phyloP scores from a whole-genome alignment of 257 asterid species.

The Paulownia fortunei region DNA sequence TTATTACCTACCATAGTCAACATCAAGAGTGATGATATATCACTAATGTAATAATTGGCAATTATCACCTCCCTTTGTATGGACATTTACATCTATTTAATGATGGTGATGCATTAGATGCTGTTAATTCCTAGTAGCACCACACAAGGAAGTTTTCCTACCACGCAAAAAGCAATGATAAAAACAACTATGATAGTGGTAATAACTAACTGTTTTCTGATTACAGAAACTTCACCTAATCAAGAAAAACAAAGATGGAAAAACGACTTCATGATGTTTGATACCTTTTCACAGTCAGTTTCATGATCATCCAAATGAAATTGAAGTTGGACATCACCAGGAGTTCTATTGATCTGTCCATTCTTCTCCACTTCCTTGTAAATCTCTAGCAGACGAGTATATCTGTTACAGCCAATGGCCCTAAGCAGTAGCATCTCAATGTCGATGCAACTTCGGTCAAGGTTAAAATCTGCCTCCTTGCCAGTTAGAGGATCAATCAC shows the following conservation, averaged over 20 bases:
- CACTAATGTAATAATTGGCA: not conserved
- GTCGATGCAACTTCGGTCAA: conserved; percentile 81
- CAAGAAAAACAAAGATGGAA: conserved; percentile 18
- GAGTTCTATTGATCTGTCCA: conserved; percentile 70
- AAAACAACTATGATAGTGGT: not conserved
- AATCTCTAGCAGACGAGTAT: conserved; percentile 93
- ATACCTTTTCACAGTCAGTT: conserved; percentile 57
- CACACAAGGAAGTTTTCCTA: not conserved
- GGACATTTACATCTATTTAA: conserved; percentile 1
- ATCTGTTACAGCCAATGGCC: conserved; percentile 84
- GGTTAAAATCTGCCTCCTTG: conserved; percentile 83
- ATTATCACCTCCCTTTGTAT: not conserved
- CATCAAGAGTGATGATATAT: not conserved
- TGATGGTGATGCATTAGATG: not conserved
- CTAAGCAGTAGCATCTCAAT: conserved; percentile 87
- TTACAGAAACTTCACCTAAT: conserved; percentile 6
- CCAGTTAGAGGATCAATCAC: conserved; percentile 87
- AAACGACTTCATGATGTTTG: not conserved
- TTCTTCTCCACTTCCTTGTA: conserved; percentile 83
- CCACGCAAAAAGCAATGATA: conserved; percentile 8
- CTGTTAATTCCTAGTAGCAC: conserved; percentile 8
- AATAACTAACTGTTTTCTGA: conserved; percentile 5
- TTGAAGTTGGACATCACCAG: conserved; percentile 81
- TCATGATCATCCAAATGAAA: conserved; percentile 55
- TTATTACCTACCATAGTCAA: not conserved